Base-by-base conservation (phyloP, 225 moss, liverwort and hornwort species). In the Antitrichia curtipendula region DNA sequence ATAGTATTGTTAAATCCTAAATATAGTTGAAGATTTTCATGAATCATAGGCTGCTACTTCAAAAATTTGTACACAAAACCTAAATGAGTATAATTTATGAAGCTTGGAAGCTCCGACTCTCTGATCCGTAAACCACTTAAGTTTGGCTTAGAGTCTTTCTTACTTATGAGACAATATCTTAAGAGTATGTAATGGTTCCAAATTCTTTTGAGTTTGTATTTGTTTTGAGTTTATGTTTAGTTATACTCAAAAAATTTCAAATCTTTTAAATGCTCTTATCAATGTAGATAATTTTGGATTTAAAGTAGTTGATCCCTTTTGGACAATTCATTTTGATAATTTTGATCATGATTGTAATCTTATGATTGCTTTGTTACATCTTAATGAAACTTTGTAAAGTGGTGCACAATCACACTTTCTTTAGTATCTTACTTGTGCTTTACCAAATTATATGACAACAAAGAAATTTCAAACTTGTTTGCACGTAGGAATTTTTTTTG, bases 91-190 rank as follows among this genome's bases (percentile, higher is more conserved):
- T 41, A 41, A 70, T 70, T 70, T 3, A 38, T 68, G 7, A 22
- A 68, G 4, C 38, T 68, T 38, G 1, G 16, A 70, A 70, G 41
- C 0, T 41, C 16, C 3, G 25, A 8, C 15, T 41, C 5, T 1
- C 0, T 11, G 3, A 41, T 70, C 1, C 3, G 0, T 3, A 70
- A 16, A 15, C 15, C 1, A 41, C 5, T 70, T n/a, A n/a, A n/a
- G n/a, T n/a, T 25, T 25, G 1, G 14, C 8, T 25, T 25, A 40
- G 2, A 14, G 1, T 24, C 24, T 23, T 69, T 40, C 4, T 25
- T 4, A 70, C 14, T 9, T 14, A 14, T 14, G 8, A 25, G 3
- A 29, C 5, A 27, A 71, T 27, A 9, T 16, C 16, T 27, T 6
- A 45, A 71, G 17, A 43, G 15, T 27, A 9, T 45, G 9, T 45